phyloP scores from a whole-genome alignment of 2,329 filamentous ascomycete genomes.

The Exophiala lecanii-corni region DNA sequence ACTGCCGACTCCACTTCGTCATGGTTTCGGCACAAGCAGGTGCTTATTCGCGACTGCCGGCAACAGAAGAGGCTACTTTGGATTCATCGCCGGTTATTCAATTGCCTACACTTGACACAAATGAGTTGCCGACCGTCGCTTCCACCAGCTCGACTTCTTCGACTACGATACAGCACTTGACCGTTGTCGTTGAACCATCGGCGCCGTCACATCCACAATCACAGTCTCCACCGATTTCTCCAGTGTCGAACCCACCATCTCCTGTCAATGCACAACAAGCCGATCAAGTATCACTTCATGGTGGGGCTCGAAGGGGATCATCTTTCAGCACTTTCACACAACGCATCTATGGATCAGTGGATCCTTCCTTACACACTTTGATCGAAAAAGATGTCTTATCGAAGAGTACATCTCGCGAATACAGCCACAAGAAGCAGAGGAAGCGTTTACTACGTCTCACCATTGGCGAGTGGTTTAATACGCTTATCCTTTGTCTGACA shows the following conservation, averaged over 20 bases:
- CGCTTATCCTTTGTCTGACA: conserved; percentile 12
- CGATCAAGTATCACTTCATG: not conserved
- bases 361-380: conserved; percentile 15
- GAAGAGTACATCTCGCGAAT: conserved; percentile 13
- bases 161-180: too few relatives aligned
- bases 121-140: not conserved
- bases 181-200: not conserved
- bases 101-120: not conserved
- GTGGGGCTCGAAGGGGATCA: conserved; percentile 1
- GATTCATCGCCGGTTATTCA: not conserved
- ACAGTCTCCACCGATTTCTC: not conserved
- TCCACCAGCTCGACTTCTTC: too few relatives aligned
- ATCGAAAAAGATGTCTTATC: conserved; percentile 6
- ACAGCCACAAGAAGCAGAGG: conserved; percentile 15
- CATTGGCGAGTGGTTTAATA: conserved; percentile 22
- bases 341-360: conserved; percentile 11
- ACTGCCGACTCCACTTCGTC: too few relatives aligned
- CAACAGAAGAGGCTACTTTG: not conserved
- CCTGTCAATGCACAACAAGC: not conserved
- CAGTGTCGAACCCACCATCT: too few relatives aligned
- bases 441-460: conserved; percentile 18
- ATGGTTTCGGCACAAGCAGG: not conserved
- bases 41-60: not conserved
- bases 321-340: conserved; percentile 10
- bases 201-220: not conserved